Base-by-base conservation (phyloP, 148 eudicot genomes). In the Oxyria digyna region DNA sequence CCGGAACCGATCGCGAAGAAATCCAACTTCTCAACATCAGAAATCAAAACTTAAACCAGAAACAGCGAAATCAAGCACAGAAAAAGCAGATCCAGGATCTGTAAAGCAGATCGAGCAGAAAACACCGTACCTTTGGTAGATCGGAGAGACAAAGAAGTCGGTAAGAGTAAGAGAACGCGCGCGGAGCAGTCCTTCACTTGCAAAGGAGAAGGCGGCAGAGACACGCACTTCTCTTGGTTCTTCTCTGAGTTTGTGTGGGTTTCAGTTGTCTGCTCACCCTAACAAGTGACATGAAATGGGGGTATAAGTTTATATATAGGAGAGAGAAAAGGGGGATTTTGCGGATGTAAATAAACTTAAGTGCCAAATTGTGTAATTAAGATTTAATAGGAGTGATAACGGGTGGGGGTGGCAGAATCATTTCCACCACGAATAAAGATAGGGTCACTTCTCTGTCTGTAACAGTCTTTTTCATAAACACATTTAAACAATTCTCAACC, bases 391-490 rank as follows among this genome's bases (percentile, higher is more conserved):
- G 57, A 21, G 21, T 18, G 24, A 8, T 50, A 50, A 21, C 57
- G 57, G 57, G 57, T 50, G 57, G 24, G 57, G 21, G 57, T 50
- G 65, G 37, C 37, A 27, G 65, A 59, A 59, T 59, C 65, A 59
- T 59, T 59, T 59, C 38, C 65, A 59, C 65, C 65, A 59, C 65
- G 65, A 59, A 31, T 59, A 59, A 59, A 59, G 65, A 59, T 59
- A 59, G 65, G 65, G 65, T 59, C 33, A 59, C 65, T 29, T 59
- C 37, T 59, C 65, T 59, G 23, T 59, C 65, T 59, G 37, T 59
- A 59, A 59, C 63, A 57, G 63, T 57, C 63, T 57, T 57, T 57
- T 57, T 57, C 63, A 27, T 12, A 21, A 27, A 27, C 12, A 27
- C 12, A 26, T 26, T 57, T 26, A 57, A 12, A 26, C 63, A 26